Conservation (phyloP, 768 basidiomycete genomes). For the Rhodotorula taiwanensis region DNA sequence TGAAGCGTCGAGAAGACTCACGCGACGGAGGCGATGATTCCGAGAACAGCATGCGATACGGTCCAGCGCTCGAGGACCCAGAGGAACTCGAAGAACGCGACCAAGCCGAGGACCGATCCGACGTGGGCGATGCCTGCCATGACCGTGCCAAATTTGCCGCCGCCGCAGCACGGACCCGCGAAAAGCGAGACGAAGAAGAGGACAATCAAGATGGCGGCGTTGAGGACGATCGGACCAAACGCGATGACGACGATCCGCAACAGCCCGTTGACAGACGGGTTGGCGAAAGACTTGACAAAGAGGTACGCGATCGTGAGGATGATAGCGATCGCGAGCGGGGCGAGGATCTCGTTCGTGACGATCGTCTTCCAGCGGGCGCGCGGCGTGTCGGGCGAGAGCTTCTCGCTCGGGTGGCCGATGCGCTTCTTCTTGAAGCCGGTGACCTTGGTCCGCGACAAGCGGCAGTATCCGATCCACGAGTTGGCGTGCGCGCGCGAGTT, state of each 20-base stretch:
- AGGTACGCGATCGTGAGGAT: constrained; percentile 52
- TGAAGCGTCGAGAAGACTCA: not conserved
- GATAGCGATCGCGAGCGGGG: constrained; percentile 38
- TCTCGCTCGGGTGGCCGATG: constrained; percentile 93
- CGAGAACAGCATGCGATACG: constrained; percentile 83
- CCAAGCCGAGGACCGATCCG: constrained; percentile 69
- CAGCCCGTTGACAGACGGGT: constrained; percentile 67
- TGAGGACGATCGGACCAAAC: constrained; percentile 91
- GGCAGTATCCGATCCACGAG: constrained; percentile 99
- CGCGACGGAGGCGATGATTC: constrained; percentile 80
- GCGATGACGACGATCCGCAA: constrained; percentile 90
- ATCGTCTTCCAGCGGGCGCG: constrained; percentile 71
- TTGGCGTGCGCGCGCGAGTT: constrained; percentile 96
- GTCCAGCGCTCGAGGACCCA: constrained; percentile 95
- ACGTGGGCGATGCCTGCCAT: constrained; percentile 87
- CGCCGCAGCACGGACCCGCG: constrained; percentile 65
- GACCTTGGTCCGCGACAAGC: constrained; percentile 93
- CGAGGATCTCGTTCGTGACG: constrained; percentile 61
- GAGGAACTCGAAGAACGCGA: constrained; percentile 95
- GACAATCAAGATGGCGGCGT: constrained; percentile 75
- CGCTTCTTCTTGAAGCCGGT: constrained; percentile 99
- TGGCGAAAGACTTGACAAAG: constrained; percentile 70
- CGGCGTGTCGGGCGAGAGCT: constrained; percentile 88
- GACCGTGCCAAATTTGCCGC: constrained; percentile 81
- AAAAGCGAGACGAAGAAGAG: constrained; percentile 85